Evolutionary conservation across 164 flowering plant species (phyloP).

Genomic region (Akebia trifoliata): DNA sequence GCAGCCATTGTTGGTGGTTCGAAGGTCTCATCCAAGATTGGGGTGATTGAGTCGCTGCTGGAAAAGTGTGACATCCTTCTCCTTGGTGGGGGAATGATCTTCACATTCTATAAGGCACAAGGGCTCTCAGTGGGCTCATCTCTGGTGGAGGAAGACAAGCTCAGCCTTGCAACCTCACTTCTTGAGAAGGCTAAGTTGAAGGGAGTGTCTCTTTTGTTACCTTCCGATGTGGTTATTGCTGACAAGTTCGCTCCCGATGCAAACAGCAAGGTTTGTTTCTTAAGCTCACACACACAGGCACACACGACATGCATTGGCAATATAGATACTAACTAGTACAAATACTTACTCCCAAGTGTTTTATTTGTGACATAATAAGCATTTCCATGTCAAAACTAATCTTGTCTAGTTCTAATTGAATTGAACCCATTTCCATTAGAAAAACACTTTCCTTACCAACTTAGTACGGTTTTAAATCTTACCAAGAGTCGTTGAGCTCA

Average conservation of each 20-base stretch:
- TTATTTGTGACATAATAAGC: background rate
- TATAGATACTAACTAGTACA: background rate
- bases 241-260: conserved; percentile 88
- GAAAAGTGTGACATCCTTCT: conserved; percentile 70
- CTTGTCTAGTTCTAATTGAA: background rate
- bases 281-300: background rate
- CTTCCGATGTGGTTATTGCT: conserved; percentile 67
- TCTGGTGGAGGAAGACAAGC: conserved; percentile 76
- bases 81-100: conserved; percentile 82
- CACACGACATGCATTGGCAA: background rate
- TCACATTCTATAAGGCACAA: conserved; percentile 82
- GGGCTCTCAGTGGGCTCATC: conserved; percentile 76
- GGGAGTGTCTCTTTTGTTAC: conserved; percentile 70
- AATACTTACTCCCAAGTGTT: background rate
- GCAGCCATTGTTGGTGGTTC: conserved; percentile 88
- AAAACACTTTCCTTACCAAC: too few species aligned
- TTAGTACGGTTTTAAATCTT: too few species aligned
- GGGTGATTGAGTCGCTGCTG: conserved; percentile 72
- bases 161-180: conserved; percentile 63
- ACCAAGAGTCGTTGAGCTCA: too few species aligned
- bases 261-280: conserved; percentile 61
- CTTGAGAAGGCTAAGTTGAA: conserved; percentile 66
- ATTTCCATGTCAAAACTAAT: background rate
- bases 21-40: conserved; percentile 77
- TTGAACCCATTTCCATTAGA: background rate